Percentiles rank a stretch among this genome's conserved stretches.
Evolutionary conservation across 345 rosid species (phyloP).

Genomic region (Moricandia moricandioides): DNA sequence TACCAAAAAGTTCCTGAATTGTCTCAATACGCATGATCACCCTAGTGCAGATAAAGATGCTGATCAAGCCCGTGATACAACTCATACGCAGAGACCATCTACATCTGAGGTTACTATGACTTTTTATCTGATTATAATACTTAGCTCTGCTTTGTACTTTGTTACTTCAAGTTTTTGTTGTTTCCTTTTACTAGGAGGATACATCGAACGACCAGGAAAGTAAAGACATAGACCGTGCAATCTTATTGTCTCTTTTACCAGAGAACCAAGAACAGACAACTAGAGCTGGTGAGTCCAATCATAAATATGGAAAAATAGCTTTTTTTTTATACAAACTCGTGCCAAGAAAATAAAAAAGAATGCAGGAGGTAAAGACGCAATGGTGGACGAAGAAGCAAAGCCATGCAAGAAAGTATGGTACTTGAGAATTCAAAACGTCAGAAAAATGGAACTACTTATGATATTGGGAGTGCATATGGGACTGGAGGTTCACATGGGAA

Average conservation of each 20-base stretch:
- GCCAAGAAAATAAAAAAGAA: too few species aligned
- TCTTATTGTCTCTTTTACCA: constrained; percentile 74
- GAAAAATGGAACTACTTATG: constrained; percentile 32
- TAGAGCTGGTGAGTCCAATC: constrained; percentile 46
- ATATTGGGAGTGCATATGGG: constrained; percentile 39
- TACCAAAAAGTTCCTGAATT: constrained; percentile 39
- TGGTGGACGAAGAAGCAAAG: constrained; percentile 80
- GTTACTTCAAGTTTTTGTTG: too few species aligned
- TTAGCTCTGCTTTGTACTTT: not conserved
- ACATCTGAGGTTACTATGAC: constrained; percentile 59
- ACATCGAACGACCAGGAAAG: constrained; percentile 51
- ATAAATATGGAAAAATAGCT: not conserved
- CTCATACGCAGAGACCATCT: constrained; percentile 48
- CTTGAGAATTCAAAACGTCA: too few species aligned
- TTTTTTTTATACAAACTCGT: not conserved
- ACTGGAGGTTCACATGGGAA: constrained; percentile 36
- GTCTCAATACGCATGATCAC: constrained; percentile 16
- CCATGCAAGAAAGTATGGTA: constrained; percentile 77
- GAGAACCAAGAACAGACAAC: constrained; percentile 48
- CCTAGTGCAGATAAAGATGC: constrained; percentile 33
- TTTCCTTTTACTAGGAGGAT: constrained; percentile 39
- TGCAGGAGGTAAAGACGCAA: constrained; percentile 43
- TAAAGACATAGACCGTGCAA: constrained; percentile 81
- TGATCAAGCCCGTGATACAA: not conserved
- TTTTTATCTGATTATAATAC: not conserved